Evolutionary conservation across 441 rosid genomes (phyloP), one percentile per base, ranked within the genome.

Genomic region (Gossypium davidsonii): DNA sequence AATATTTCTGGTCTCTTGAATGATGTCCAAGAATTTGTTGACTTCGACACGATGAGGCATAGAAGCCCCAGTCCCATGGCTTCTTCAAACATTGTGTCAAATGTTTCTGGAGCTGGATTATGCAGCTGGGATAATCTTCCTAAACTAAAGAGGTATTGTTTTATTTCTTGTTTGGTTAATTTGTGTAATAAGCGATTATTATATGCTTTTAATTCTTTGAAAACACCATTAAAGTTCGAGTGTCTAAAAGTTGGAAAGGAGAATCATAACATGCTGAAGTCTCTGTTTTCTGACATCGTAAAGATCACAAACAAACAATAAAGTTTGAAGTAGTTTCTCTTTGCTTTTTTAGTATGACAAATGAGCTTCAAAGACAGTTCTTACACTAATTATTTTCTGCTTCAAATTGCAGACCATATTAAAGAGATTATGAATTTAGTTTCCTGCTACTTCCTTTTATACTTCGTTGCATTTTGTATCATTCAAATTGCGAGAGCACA

Each of bases 61-160:
- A 88, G 99, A 83, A 92, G 97, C 81, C 97, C 99, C 21, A 91
- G 97, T 84, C 98, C 99, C 67, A 91, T 94, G 96, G 93, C 97
- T 79, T 94, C 98, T 75, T 92, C 99, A 73, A 90, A 82, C 79
- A 86, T 85, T 39, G 87, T 91, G 74, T 83, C 98, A 52, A 87
- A 84, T 80, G 86, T 79, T 81, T 80, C 84, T 12, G 88, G 93
- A 63, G 60, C 89, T 31, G 89, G 93, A 59, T 82, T 88, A 71
- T 79, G 92, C 28, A 84, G 88, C 59, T 89, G 97, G 96, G 90
- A 87, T 82, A 86, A 90, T 70, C 84, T 90, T 80, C 88, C 89
- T 15, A 90, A 83, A 70, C 89, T 15, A 90, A 83, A 70, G 98
- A 94, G 92, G 97, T 91, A 81, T 67, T 23, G 31, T 46, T 39